Conservation (phyloP, 2,329 filamentous ascomycete species). For the Aspergillus niger region DNA sequence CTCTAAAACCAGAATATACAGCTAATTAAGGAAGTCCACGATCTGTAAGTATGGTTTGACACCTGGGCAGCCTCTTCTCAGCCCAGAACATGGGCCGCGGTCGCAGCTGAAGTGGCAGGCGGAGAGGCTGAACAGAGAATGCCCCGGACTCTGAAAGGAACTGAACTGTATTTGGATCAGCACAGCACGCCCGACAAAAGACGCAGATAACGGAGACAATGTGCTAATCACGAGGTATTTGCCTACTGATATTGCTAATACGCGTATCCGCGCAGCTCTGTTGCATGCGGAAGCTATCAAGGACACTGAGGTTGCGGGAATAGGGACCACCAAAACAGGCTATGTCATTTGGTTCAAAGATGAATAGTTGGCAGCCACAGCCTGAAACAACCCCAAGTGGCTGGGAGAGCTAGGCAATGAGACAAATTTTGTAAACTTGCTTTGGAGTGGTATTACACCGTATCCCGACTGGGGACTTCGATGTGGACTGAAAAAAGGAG, state of each 20-base stretch:
- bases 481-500: not conserved
- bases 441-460: constrained; percentile 23
- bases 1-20: too few relatives aligned
- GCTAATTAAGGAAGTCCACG: too few relatives aligned
- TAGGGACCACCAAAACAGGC: constrained; percentile 4
- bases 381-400: not conserved
- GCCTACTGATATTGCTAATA: constrained; percentile 14
- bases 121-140: not conserved
- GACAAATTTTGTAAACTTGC: constrained; percentile 7
- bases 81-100: too few relatives aligned
- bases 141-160: constrained; percentile 16
- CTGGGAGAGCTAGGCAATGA: not conserved
- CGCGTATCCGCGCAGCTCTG: constrained; percentile 17
- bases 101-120: too few relatives aligned
- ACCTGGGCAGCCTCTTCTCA: too few relatives aligned
- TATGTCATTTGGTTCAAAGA: constrained; percentile 9
- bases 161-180: constrained; percentile 20
- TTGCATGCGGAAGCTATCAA: constrained; percentile 6
- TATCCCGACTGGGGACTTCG: constrained; percentile 23
- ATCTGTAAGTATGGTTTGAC: too few relatives aligned
- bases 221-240: constrained; percentile 11
- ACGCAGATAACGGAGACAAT: too few relatives aligned
- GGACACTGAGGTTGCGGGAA: not conserved
- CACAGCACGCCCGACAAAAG: constrained; percentile 8
- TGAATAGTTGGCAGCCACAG: not conserved